These are phyloP conservation scores for Boletales sp. DNA, from an alignment of 768 basidiomycete genomes.

Conservation along the genomic window DNA sequence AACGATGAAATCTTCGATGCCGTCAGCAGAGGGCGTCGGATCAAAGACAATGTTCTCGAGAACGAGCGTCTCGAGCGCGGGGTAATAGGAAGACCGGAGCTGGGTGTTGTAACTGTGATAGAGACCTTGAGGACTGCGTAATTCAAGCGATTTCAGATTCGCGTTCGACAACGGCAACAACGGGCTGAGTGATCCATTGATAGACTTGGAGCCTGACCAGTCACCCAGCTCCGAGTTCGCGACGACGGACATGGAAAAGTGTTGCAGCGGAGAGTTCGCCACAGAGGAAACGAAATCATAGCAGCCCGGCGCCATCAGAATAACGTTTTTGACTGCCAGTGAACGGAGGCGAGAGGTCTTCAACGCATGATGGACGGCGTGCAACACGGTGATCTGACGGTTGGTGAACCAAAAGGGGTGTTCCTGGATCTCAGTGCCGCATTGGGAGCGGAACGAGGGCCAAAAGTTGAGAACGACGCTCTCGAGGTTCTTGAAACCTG, in stretches of 20 bases:
- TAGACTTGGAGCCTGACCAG: slow-evolving; percentile 31
- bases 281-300: slow-evolving; percentile 29
- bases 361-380: slow-evolving; percentile 23
- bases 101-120: slow-evolving; percentile 27
- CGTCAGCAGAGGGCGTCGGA: slow-evolving; percentile 13
- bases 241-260: slow-evolving; percentile 29
- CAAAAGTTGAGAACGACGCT: slow-evolving; percentile 27
- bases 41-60: slow-evolving; percentile 31
- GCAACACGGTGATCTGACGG: slow-evolving; percentile 23
- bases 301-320: slow-evolving; percentile 20
- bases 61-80: slow-evolving; percentile 24
- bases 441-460: slow-evolving; percentile 27
- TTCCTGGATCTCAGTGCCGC: slow-evolving; percentile 21
- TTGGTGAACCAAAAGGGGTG: slow-evolving; percentile 31
- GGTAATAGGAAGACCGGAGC: slow-evolving; percentile 20
- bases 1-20: slow-evolving; percentile 29
- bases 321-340: slow-evolving; percentile 23
- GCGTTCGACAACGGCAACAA: slow-evolving; percentile 20
- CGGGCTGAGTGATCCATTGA: slow-evolving; percentile 24
- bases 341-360: slow-evolving; percentile 19
- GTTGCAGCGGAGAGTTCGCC: slow-evolving; percentile 23
- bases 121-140: slow-evolving; percentile 27
- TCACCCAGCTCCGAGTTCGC: slow-evolving; percentile 27
- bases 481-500: slow-evolving; percentile 18
- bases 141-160: slow-evolving; percentile 19